A percentile compares a stretch with the other conserved stretches of the same genome.
Conservation (phyloP, 1,139 yeast genomes). For the Blastobotrys persicus region DNA sequence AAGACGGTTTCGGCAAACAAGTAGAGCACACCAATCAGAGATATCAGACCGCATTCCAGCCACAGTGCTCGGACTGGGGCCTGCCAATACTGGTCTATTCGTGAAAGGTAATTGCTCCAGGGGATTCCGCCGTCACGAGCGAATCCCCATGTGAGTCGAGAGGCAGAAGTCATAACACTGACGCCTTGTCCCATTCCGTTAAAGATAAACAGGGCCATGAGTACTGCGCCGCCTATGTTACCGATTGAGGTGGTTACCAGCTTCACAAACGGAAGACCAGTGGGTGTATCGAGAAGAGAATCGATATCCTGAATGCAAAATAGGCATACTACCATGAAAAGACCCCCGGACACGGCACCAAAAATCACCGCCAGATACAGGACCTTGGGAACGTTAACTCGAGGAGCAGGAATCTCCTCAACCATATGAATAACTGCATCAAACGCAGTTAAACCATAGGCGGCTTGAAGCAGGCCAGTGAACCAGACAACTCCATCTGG, state of each 20-base stretch:
- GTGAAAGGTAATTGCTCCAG: constrained; percentile 58
- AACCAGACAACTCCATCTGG: constrained; percentile 29
- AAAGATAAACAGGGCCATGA: constrained; percentile 23
- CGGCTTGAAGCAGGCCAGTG: constrained; percentile 72
- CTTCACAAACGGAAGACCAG: constrained; percentile 59
- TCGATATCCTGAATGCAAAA: constrained; percentile 64
- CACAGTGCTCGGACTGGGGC: constrained; percentile 72
- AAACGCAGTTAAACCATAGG: constrained; percentile 77
- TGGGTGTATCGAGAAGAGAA: constrained; percentile 57
- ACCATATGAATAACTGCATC: constrained; percentile 79
- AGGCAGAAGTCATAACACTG: constrained; percentile 61
- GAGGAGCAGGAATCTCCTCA: constrained; percentile 78
- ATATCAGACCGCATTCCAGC: constrained; percentile 63
- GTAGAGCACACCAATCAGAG: constrained; percentile 59
- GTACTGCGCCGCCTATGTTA: constrained; percentile 51
- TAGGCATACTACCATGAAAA: constrained; percentile 68
- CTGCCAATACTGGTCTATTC: constrained; percentile 55
- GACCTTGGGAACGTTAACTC: constrained; percentile 71
- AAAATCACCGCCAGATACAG: constrained; percentile 63
- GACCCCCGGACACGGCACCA: constrained; percentile 63
- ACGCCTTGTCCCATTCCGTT: constrained; percentile 26
- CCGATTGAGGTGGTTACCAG: constrained; percentile 72
- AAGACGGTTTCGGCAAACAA: constrained; percentile 70
- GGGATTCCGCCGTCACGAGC: constrained; percentile 86
- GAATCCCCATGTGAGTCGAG: constrained; percentile 76